Evolutionary conservation across 441 rosid species (phyloP).

Genomic region (Raphanus hybrid): DNA sequence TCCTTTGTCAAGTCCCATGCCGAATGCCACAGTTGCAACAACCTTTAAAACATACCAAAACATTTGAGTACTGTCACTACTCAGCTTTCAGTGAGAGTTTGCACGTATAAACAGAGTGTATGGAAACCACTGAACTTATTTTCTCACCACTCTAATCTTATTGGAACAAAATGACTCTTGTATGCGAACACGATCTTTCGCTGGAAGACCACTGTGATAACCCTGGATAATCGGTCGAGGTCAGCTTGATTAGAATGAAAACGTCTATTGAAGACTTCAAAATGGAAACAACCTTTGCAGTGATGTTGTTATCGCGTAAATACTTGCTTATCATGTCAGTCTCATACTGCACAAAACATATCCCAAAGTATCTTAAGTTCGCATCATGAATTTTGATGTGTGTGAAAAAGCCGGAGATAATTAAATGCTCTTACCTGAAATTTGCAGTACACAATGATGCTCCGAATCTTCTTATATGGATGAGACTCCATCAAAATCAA

Average conservation of each 20-base stretch:
- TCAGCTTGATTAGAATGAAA: conserved; percentile 38
- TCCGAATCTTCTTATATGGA: conserved; percentile 63
- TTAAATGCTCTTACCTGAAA: conserved; percentile 66
- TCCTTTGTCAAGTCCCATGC: conserved; percentile 97
- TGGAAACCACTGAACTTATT: conserved; percentile 26
- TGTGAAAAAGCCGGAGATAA: conserved; percentile 8
- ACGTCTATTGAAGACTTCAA: conserved; percentile 21
- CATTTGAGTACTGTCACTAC: conserved; percentile 24
- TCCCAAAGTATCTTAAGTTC: conserved; percentile 31
- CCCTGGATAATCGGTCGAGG: conserved; percentile 52
- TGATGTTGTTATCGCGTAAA: conserved; percentile 76
- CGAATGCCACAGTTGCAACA: conserved; percentile 99
- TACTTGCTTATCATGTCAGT: conserved; percentile 81
- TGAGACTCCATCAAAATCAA: conserved; percentile 68
- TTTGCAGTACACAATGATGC: conserved; percentile 95
- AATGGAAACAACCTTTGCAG: conserved; percentile 69
- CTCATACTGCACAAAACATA: conserved; percentile 71
- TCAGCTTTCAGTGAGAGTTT: conserved; percentile 17
- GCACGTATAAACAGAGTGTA: conserved; percentile 15
- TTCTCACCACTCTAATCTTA: conserved; percentile 92
- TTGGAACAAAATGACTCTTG: conserved; percentile 91
- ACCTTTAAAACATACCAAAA: conserved; percentile 59
- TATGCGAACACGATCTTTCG: conserved; percentile 73
- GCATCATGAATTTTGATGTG: neutral
- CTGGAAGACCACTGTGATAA: conserved; percentile 85